These are phyloP conservation scores for Fusarium clavum DNA, from an alignment of 2,329 filamentous ascomycete species.

Conservation along the genomic window DNA sequence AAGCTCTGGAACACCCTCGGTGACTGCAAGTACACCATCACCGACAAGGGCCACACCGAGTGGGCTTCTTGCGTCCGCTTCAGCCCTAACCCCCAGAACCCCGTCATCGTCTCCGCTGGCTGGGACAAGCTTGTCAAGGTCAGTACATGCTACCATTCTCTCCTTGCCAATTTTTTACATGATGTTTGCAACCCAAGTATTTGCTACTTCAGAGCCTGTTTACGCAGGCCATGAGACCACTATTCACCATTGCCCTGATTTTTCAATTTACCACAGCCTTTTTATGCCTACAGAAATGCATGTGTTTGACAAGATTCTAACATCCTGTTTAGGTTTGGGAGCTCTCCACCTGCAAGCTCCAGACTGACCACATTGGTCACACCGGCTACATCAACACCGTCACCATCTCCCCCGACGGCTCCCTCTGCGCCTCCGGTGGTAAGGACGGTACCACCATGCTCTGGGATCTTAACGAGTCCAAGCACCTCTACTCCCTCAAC, in stretches of 20 bases:
- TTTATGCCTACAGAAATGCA: not conserved
- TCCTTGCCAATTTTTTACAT: slow-evolving; percentile 61
- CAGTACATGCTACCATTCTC: slow-evolving; percentile 56
- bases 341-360: slow-evolving; percentile 98
- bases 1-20: slow-evolving; percentile 99
- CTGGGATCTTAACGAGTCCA: slow-evolving; percentile 99
- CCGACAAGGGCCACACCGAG: slow-evolving; percentile 99
- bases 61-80: slow-evolving; percentile 99
- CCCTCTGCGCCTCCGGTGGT: slow-evolving; percentile 97
- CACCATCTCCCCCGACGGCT: slow-evolving; percentile 99
- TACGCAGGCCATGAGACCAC: slow-evolving; percentile 91
- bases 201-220: slow-evolving; percentile 99
- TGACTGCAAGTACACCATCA: slow-evolving; percentile 99
- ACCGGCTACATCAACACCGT: slow-evolving; percentile 99
- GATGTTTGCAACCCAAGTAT: slow-evolving; percentile 98
- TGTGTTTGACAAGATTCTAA: slow-evolving; percentile 22
- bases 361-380: slow-evolving; percentile 99
- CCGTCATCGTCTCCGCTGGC: slow-evolving; percentile 96
- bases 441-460: slow-evolving; percentile 99
- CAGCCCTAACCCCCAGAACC: slow-evolving; percentile 99
- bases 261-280: slow-evolving; percentile 36
- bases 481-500: slow-evolving; percentile 99
- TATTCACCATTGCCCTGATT: slow-evolving; percentile 90
- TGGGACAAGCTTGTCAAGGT: slow-evolving; percentile 99
- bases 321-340: slow-evolving; percentile 85